Conservation (phyloP, 768 basidiomycete species). For the Nidularia pulvinata region DNA sequence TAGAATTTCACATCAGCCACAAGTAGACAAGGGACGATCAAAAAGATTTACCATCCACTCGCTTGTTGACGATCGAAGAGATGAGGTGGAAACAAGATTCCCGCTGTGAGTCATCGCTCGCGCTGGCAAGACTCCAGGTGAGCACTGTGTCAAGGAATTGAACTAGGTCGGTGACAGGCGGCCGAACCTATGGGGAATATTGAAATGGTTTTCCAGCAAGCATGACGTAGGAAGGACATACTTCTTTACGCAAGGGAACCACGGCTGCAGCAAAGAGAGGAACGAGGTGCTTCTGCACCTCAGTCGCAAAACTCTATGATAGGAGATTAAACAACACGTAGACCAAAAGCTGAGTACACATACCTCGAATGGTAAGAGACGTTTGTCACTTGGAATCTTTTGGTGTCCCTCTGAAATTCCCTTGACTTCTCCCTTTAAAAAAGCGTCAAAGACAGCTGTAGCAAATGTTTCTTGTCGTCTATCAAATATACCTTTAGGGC, state of each 20-base stretch:
- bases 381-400: conserved; percentile 33
- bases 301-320: conserved; percentile 39
- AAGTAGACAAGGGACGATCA: neutral
- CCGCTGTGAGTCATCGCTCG: conserved; percentile 49
- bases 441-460: conserved; percentile 48
- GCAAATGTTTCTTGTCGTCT: conserved; percentile 72
- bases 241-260: conserved; percentile 68
- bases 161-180: conserved; percentile 48
- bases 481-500: neutral
- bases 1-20: neutral
- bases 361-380: conserved; percentile 57
- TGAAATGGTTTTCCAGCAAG: neutral
- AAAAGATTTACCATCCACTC: conserved; percentile 53
- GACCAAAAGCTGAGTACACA: neutral
- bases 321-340: conserved; percentile 5
- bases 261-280: conserved; percentile 67
- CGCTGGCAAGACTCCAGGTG: conserved; percentile 53
- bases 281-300: conserved; percentile 61
- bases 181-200: conserved; percentile 38
- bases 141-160: conserved; percentile 55
- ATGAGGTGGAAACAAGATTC: conserved; percentile 57
- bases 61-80: conserved; percentile 79
- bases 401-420: conserved; percentile 56
- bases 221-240: conserved; percentile 19
- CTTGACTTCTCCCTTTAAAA: conserved; percentile 50